Evolutionary conservation across 495 filamentous ascomycete species (phyloP), one percentile per base, ranked within the genome.

Genomic region (Echria macrotheca): DNA sequence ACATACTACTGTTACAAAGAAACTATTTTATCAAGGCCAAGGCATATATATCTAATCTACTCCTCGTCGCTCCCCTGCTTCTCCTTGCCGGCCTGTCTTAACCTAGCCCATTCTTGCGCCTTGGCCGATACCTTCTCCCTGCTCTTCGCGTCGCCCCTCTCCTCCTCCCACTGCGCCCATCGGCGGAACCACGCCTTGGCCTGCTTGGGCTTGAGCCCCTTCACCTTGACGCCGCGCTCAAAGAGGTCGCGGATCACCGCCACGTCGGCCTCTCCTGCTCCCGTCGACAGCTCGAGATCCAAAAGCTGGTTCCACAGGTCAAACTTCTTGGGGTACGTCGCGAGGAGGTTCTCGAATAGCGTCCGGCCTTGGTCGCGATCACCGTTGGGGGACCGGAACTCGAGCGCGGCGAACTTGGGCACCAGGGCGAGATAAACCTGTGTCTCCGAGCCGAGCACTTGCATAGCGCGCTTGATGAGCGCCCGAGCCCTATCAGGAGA

Each of bases 251-350:
- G 74, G 14, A 91, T 77, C 5, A 67, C 69, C 2, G 63, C 56
- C 46, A 79, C 72, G 46, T 86, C 84, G 26, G 72, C 70, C 40
- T 41, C 24, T 1, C 82, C 76, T 11, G 75, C 81, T 36, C 52
- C 66, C 62, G 62, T 85, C 19, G 44, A 23, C 10, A 47, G 84
- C 70, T 98, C 93, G 53, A 96, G 74, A 56, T 95, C 88, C 10
- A 96, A 54, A 32, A 91, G 81, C 59, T 94, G 79, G 67, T 90
- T 96, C 90, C 91, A 97, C 41, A 96, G 66, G 64, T 96, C 89
- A 38, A 89, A 77, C 50, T 85, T 86, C 75, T 91, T 93, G 50
- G 88, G 88, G 73, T 85, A 96, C 12, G 83, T 83, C 19, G 80
- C 76, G 5, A 96, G 72, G 4, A 98, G 75, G 26, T 83, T 87